These are phyloP conservation scores for Omphalotus guepiniiformis DNA, from an alignment of 768 basidiomycete species.

Conservation along the genomic window DNA sequence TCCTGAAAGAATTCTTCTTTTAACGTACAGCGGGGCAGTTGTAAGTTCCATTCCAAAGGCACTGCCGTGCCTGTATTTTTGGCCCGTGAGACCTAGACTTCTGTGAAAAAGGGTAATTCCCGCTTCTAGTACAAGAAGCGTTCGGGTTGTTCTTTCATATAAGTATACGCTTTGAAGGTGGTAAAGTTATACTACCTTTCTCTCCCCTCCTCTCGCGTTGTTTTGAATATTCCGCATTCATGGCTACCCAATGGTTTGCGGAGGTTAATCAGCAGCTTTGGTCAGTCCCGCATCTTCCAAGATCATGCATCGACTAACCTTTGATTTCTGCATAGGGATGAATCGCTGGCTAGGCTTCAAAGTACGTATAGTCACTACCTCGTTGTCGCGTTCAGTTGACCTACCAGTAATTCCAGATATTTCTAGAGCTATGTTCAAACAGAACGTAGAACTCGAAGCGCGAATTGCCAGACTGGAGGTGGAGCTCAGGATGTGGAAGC, in stretches of 20 bases:
- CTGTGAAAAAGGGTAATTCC: constrained; percentile 36
- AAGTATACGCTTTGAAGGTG: constrained; percentile 33
- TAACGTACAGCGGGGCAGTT: constrained; percentile 8
- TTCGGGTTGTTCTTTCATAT: constrained; percentile 49
- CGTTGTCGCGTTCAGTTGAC: not conserved
- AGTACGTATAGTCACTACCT: constrained; percentile 31
- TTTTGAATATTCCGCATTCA: constrained; percentile 29
- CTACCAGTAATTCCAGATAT: constrained; percentile 46
- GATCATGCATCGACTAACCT: constrained; percentile 7
- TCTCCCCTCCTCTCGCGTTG: constrained; percentile 28
- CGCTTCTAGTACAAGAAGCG: constrained; percentile 47
- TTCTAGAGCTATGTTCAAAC: constrained; percentile 58
- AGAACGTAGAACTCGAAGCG: constrained; percentile 59
- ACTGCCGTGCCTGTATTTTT: constrained; percentile 3
- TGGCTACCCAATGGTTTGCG: constrained; percentile 52
- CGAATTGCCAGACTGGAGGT: constrained; percentile 65
- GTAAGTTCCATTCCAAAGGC: constrained; percentile 8
- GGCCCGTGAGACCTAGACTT: constrained; percentile 36
- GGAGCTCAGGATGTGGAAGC: constrained; percentile 68
- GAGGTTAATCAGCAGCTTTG: constrained; percentile 64
- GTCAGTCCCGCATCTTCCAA: constrained; percentile 30
- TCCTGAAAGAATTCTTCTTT: constrained; percentile 5
- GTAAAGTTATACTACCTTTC: constrained; percentile 30
- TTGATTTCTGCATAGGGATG: constrained; percentile 52
- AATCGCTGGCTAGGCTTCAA: constrained; percentile 56